A percentile compares a stretch with the other conserved stretches of the same genome.
These are phyloP conservation scores for Solanum aculeatissimum DNA, from an alignment of 305 asterid genomes.

Conservation along the genomic window DNA sequence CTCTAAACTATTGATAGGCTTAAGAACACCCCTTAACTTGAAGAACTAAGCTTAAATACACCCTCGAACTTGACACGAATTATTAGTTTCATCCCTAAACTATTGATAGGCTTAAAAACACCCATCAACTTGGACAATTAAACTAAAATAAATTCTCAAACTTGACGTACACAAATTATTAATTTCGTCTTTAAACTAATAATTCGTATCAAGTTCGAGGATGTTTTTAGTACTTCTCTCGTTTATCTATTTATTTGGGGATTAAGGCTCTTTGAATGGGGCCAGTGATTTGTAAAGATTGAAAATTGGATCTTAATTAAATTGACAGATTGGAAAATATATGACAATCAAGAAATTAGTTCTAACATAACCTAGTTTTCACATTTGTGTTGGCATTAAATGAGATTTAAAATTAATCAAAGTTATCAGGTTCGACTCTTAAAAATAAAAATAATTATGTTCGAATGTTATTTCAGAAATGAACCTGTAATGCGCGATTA, in stretches of 20 bases:
- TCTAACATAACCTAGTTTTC: neutral
- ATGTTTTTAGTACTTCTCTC: too few species aligned
- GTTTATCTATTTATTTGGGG: neutral
- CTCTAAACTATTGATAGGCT: too few species aligned
- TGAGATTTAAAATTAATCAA: neutral
- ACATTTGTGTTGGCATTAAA: neutral
- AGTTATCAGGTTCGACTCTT: neutral
- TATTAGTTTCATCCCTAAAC: too few species aligned
- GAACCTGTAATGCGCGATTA: accelerated
- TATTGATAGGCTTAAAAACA: too few species aligned
- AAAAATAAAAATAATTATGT: neutral
- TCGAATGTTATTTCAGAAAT: neutral
- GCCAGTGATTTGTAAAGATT: neutral
- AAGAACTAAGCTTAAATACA: too few species aligned
- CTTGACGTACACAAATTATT: too few species aligned
- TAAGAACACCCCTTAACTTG: too few species aligned
- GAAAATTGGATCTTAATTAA: neutral
- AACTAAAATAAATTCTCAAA: too few species aligned
- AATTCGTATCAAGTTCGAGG: too few species aligned
- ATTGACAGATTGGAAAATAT: neutral
- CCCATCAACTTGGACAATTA: too few species aligned
- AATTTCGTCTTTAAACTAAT: too few species aligned
- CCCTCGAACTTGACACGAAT: too few species aligned
- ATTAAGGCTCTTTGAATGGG: neutral
- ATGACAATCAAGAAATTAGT: neutral